Percentiles rank a stretch among this genome's conserved stretches.
These are phyloP conservation scores for Antrodiella citrinella DNA, from an alignment of 768 basidiomycete species.

Conservation along the genomic window DNA sequence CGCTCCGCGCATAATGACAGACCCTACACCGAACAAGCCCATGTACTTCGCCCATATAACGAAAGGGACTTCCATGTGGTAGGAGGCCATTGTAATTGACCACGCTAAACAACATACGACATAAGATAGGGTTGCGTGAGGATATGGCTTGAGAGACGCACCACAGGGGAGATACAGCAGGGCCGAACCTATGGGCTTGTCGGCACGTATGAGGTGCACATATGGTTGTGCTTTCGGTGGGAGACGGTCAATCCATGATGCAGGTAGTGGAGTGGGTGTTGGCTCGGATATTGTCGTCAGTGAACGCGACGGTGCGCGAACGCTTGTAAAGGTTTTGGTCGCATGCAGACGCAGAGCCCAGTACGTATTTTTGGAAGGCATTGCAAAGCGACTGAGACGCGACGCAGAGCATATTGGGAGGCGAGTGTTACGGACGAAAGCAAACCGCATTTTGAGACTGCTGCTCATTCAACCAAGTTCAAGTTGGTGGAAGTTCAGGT, in stretches of 20 bases:
- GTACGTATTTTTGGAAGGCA: neutral
- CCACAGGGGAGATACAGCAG: conserved; percentile 92
- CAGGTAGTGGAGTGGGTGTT: conserved; percentile 11
- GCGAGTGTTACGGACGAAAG: neutral
- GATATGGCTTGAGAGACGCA: conserved; percentile 30
- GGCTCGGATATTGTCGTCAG: neutral
- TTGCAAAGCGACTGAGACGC: neutral
- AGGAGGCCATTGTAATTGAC: conserved; percentile 97
- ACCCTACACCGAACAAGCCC: conserved; percentile 80
- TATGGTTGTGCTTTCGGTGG: conserved; percentile 66
- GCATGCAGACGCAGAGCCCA: neutral
- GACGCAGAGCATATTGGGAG: neutral
- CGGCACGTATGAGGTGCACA: conserved; percentile 76
- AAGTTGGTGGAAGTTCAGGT: no score
- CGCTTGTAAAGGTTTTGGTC: neutral
- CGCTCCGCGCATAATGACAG: conserved; percentile 93
- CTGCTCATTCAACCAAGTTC: no score
- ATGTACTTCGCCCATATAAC: conserved; percentile 69
- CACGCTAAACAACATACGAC: conserved; percentile 54
- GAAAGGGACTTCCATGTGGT: conserved; percentile 60
- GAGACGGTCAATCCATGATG: conserved; percentile 61
- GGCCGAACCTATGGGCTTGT: conserved; percentile 94
- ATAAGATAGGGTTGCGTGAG: neutral
- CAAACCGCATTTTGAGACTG: no score
- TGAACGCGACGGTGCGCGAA: neutral